A percentile compares a stretch with the other conserved stretches of the same genome.
Evolutionary conservation across 257 asterid genomes (phyloP).

Genomic region (Osmanthus fragrans): DNA sequence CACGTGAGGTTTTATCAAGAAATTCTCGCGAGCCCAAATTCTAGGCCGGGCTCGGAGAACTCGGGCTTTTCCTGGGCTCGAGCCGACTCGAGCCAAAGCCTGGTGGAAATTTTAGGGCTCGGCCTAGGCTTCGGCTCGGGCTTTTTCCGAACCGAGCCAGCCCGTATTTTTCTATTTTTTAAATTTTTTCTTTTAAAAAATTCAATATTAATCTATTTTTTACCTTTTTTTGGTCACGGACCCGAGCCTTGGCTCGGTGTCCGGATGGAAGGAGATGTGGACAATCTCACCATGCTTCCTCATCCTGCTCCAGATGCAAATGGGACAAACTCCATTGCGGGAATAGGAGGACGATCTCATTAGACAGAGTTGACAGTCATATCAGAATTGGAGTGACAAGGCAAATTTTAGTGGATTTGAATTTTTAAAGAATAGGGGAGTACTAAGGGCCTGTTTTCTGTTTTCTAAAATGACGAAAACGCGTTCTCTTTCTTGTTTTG

Average conservation of each 20-base stretch:
- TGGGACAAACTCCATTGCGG: not conserved
- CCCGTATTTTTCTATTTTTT: too few species aligned
- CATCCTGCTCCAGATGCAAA: conserved; percentile 24
- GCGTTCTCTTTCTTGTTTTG: too few species aligned
- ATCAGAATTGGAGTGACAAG: conserved; percentile 13
- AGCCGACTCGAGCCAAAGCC: conserved; percentile 31
- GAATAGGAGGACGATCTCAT: conserved; percentile 3
- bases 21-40: conserved; percentile 24
- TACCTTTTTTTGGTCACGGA: conserved; percentile 37
- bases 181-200: too few species aligned
- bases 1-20: conserved; percentile 35
- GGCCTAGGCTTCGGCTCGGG: too few species aligned
- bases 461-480: too few species aligned
- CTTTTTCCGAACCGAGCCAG: conserved; percentile 31
- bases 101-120: too few species aligned
- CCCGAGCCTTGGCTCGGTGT: conserved; percentile 36
- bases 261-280: conserved; percentile 34
- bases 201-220: conserved; percentile 33
- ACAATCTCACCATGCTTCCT: conserved; percentile 29
- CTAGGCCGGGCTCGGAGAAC: conserved; percentile 32
- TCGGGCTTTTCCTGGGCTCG: conserved; percentile 36
- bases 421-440: too few species aligned
- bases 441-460: too few species aligned
- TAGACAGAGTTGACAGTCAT: conserved; percentile 18
- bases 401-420: not conserved